Base-by-base conservation (phyloP, 805 yeast genomes). In the Lachancea lanzarotensis region DNA sequence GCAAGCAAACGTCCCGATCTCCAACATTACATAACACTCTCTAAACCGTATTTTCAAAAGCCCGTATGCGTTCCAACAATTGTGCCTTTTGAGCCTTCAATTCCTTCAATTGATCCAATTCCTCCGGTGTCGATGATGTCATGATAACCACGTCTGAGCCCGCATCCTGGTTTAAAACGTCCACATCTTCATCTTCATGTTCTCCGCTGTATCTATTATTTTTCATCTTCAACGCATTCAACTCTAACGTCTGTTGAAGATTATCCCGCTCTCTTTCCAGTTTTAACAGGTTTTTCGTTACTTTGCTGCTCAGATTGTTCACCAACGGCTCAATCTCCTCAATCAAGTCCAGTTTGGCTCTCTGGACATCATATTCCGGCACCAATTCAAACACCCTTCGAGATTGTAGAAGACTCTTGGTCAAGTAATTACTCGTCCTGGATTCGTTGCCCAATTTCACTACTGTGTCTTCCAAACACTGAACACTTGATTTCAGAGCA, bases 331-430 rank as follows among this genome's bases (percentile, higher is more conserved):
- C 65, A 3, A 62, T 55, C 25, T 59, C 63, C 36, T 62, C 66
- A 36, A 55, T 58, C 17, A 60, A 47, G 37, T 61, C 65, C 15
- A 60, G 49, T 31, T 57, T 57, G 1, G 68, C 66, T 32, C 59
- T 46, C 39, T 62, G 63, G 22, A 63, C 60, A 37, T 63, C 68
- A 43, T 60, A 63, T 26, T 61, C 67, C 12, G 66, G 56, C 12
- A 61, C 53, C 27, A 63, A 48, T 40, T 56, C 60, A 38, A 57
- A 60, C 7, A 55, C 59, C 38, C 62, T 54, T 30, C 51, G 53
- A 1, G 57, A 53, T 45, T 57, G 54, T 12, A 63, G 45, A 53
- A 60, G 48, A 9, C 51, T 54, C 16, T 45, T 47, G 0, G 62
- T 53, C 26, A 62, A 43, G 27, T 52, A 48, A 19, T 49, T 52